These are phyloP conservation scores for Aspergillus avenaceus DNA, from an alignment of 495 filamentous ascomycete genomes.

Conservation along the genomic window DNA sequence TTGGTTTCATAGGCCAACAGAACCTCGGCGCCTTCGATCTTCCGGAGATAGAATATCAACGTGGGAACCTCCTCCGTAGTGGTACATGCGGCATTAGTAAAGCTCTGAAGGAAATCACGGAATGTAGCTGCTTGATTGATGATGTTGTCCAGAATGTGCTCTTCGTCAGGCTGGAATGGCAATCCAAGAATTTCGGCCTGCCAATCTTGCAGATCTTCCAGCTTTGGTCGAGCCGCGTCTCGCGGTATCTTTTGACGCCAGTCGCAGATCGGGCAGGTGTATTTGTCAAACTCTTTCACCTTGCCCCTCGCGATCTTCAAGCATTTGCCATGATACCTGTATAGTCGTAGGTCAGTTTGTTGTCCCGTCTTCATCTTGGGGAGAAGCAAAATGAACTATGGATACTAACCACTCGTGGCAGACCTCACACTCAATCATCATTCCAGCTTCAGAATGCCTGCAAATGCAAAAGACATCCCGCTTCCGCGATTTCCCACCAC, in stretches of 20 bases:
- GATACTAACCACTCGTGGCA: slow-evolving; percentile 88
- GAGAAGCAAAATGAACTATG: neutral
- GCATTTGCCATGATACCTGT: slow-evolving; percentile 98
- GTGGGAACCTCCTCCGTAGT: slow-evolving; percentile 82
- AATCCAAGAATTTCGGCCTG: slow-evolving; percentile 75
- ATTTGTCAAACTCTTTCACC: slow-evolving; percentile 97
- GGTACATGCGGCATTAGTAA: slow-evolving; percentile 75
- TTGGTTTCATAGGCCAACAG: slow-evolving; percentile 91
- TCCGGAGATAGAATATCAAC: slow-evolving; percentile 95
- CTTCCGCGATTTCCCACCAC: slow-evolving; percentile 44
- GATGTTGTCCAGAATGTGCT: slow-evolving; percentile 77
- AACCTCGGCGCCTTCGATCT: slow-evolving; percentile 97
- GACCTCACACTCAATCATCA: slow-evolving; percentile 99
- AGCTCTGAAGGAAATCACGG: slow-evolving; percentile 72
- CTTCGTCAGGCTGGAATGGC: slow-evolving; percentile 96
- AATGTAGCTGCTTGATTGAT: slow-evolving; percentile 80
- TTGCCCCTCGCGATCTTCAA: slow-evolving; percentile 97
- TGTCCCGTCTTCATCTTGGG: neutral
- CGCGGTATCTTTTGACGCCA: slow-evolving; percentile 97
- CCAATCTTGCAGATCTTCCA: slow-evolving; percentile 88
- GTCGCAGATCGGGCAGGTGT: slow-evolving; percentile 97
- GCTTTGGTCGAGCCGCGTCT: slow-evolving; percentile 93
- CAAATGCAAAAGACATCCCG: slow-evolving; percentile 98
- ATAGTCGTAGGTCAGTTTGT: slow-evolving; percentile 3
- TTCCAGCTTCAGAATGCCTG: slow-evolving; percentile 84